phyloP scores from a whole-genome alignment of 2,329 filamentous ascomycete species.

The Sporothrix dimorphospora region DNA sequence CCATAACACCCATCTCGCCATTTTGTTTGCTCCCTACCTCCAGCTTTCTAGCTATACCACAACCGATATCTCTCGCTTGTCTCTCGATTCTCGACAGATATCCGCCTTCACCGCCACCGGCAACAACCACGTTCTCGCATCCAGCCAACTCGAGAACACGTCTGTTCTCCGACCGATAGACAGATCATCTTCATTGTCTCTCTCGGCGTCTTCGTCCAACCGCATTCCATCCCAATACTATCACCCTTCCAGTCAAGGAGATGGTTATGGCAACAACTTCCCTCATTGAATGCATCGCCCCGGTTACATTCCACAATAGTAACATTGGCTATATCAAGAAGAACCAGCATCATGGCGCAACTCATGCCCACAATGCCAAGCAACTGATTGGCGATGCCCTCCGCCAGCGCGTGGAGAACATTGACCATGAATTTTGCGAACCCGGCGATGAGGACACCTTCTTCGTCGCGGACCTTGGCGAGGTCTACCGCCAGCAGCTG shows the following conservation, averaged over 20 bases:
- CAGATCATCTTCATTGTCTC: not conserved
- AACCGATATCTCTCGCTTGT: conserved; percentile 2
- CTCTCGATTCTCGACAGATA: conserved; percentile 16
- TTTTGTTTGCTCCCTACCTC: conserved; percentile 25
- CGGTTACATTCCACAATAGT: conserved; percentile 52
- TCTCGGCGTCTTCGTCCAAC: not conserved
- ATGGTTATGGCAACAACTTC: conserved; percentile 67
- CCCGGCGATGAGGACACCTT: conserved; percentile 96
- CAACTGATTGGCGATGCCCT: conserved; percentile 84
- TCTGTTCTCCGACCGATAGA: not conserved
- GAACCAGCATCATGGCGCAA: conserved; percentile 45
- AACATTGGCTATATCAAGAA: conserved; percentile 55
- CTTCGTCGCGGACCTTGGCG: conserved; percentile 96
- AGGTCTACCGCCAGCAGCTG: conserved; percentile 97
- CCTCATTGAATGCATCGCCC: conserved; percentile 56
- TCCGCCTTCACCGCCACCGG: not conserved
- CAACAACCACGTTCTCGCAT: not conserved
- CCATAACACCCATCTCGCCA: conserved; percentile 68
- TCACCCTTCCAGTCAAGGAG: conserved; percentile 44
- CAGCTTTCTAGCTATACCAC: conserved; percentile 3
- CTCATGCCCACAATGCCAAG: conserved; percentile 60
- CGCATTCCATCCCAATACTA: not conserved
- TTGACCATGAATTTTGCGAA: conserved; percentile 86
- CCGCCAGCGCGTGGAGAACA: conserved; percentile 78
- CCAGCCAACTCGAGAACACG: too few species aligned